Percentiles rank a stretch among this genome's conserved stretches.
Conservation (phyloP, 768 basidiomycete genomes). For the Favolaschia claudopus region DNA sequence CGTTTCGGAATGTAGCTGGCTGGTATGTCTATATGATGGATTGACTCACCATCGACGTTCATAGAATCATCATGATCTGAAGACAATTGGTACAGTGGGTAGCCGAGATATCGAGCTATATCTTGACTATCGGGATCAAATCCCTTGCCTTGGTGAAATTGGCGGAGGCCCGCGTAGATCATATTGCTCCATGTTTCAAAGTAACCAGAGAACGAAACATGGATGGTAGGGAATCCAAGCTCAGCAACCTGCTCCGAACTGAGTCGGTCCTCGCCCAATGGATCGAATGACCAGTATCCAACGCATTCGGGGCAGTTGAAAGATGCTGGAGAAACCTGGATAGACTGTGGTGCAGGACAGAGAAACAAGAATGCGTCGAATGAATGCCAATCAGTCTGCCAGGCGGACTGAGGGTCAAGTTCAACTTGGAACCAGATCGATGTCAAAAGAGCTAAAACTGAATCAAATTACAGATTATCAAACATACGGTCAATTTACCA, state of each 20-base stretch:
- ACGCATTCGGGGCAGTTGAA: neutral
- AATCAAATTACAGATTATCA: neutral
- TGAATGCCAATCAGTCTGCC: no score
- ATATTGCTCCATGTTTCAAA: neutral
- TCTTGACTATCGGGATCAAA: neutral
- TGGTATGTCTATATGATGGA: no score
- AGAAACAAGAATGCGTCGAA: slow-evolving; percentile 1
- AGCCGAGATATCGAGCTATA: neutral
- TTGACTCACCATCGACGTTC: no score
- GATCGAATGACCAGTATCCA: neutral
- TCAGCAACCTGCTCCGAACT: no score
- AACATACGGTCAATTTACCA: neutral
- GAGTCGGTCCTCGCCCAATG: neutral
- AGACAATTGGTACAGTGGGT: neutral
- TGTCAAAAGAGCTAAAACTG: neutral
- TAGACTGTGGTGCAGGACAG: neutral
- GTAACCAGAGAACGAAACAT: neutral
- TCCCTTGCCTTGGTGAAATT: neutral
- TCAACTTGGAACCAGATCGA: neutral
- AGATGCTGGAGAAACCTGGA: neutral
- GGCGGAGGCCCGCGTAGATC: neutral
- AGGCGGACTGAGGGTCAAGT: neutral
- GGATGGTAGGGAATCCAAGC: neutral
- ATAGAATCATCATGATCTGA: no score
- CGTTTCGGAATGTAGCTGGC: no score